Percentiles rank a stretch among this genome's conserved stretches.
Evolutionary conservation across 78 protist genomes (phyloP).

Genomic region (Paratrimastix pyriformis): DNA sequence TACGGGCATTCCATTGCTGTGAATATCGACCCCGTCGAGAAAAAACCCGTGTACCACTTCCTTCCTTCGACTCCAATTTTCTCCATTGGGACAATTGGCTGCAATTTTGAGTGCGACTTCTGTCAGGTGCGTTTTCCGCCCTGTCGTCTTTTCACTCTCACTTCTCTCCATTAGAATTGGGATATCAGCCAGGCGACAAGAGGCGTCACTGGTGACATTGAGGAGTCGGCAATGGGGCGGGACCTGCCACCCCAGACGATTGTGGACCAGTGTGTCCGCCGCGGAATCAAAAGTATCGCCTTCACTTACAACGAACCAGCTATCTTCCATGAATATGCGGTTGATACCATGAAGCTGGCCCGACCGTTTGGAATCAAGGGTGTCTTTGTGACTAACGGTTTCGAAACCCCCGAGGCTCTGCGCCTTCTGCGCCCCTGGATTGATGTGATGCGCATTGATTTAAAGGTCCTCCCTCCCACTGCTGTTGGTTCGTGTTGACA

Average conservation of each 20-base stretch:
- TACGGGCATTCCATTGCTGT: conserved; percentile 8
- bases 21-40: conserved; percentile 38
- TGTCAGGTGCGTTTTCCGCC: too few relatives aligned
- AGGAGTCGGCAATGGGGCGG: neutral
- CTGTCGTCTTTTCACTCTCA: too few relatives aligned
- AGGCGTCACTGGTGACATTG: neutral
- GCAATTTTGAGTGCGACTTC: conserved; percentile 41
- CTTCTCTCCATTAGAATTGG: too few relatives aligned
- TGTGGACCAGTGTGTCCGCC: neutral
- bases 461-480: conserved; percentile 18
- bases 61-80: conserved; percentile 26
- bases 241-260: neutral
- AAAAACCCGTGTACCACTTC: conserved; percentile 46
- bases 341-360: conserved; percentile 22
- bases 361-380: conserved; percentile 13
- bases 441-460: conserved; percentile 43
- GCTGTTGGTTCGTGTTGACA: neutral
- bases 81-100: conserved; percentile 33
- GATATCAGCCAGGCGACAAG: neutral
- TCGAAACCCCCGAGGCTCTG: conserved; percentile 15
- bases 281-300: neutral
- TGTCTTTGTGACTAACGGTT: conserved; percentile 52
- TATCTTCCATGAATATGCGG: conserved; percentile 43
- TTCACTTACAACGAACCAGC: conserved; percentile 51
- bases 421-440: neutral